These are phyloP conservation scores for Achaetomiella virescens DNA, from an alignment of 495 filamentous ascomycete species.

Conservation along the genomic window DNA sequence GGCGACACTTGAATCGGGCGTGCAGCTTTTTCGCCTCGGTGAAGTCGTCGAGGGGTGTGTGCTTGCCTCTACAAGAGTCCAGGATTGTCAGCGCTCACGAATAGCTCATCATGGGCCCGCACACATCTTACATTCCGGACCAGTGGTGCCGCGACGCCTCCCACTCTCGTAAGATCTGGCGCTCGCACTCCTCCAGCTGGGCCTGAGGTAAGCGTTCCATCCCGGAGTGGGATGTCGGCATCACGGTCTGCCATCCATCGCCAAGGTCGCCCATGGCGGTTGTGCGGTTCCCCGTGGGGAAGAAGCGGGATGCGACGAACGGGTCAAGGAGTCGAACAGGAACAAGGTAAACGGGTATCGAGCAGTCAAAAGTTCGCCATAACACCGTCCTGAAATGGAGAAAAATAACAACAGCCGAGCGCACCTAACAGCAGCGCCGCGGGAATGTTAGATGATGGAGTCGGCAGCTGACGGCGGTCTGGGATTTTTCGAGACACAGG, in stretches of 20 bases:
- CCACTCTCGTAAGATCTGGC: constrained; percentile 30
- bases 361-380: not conserved
- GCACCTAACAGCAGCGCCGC: not conserved
- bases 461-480: not conserved
- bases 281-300: constrained; percentile 9
- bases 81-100: constrained; percentile 3
- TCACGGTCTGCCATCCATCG: constrained; percentile 29
- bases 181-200: constrained; percentile 27
- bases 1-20: constrained; percentile 22
- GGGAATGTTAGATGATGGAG: not conserved
- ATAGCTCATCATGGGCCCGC: not conserved
- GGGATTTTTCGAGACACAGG: not conserved
- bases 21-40: constrained; percentile 32
- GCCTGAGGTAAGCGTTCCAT: constrained; percentile 25
- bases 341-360: not conserved
- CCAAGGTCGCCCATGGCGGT: constrained; percentile 25
- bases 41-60: constrained; percentile 25
- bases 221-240: constrained; percentile 26
- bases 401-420: not conserved
- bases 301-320: constrained; percentile 5
- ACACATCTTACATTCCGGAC: constrained; percentile 29
- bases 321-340: not conserved
- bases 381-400: not conserved
- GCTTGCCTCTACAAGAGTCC: constrained; percentile 28
- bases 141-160: constrained; percentile 25